These are phyloP conservation scores for Capsicum rhomboideum DNA, from an alignment of 257 asterid genomes.

Conservation along the genomic window DNA sequence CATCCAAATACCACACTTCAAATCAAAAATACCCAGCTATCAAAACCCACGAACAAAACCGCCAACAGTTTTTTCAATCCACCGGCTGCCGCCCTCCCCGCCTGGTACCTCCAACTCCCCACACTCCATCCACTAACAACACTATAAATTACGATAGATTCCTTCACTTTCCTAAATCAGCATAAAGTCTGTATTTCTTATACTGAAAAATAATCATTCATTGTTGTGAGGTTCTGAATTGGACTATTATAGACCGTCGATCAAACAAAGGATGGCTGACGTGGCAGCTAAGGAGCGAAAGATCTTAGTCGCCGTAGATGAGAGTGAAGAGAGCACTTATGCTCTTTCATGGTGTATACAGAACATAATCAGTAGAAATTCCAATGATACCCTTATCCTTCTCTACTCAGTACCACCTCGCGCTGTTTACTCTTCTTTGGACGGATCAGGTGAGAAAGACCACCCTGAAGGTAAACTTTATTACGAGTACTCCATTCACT, in stretches of 20 bases:
- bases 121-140: not conserved
- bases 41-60: conserved; percentile 10
- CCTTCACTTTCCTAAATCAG: not conserved
- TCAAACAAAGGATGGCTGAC: not conserved
- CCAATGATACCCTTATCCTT: conserved; percentile 46
- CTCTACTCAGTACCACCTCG: conserved; percentile 41
- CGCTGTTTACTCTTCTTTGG: conserved; percentile 34
- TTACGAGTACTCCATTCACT: too few species aligned
- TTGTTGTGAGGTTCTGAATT: not conserved
- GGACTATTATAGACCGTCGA: not conserved
- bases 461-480: not conserved
- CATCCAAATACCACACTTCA: not conserved
- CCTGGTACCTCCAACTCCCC: not conserved
- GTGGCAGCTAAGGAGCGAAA: conserved; percentile 29
- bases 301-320: conserved; percentile 66
- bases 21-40: not conserved
- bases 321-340: conserved; percentile 58
- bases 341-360: conserved; percentile 68
- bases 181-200: not conserved
- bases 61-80: conserved; percentile 21
- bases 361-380: conserved; percentile 22
- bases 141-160: conserved; percentile 1
- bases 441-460: conserved; percentile 43
- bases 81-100: not conserved
- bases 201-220: not conserved